phyloP scores from a whole-genome alignment of 345 rosid species.

The Salix viminalis region DNA sequence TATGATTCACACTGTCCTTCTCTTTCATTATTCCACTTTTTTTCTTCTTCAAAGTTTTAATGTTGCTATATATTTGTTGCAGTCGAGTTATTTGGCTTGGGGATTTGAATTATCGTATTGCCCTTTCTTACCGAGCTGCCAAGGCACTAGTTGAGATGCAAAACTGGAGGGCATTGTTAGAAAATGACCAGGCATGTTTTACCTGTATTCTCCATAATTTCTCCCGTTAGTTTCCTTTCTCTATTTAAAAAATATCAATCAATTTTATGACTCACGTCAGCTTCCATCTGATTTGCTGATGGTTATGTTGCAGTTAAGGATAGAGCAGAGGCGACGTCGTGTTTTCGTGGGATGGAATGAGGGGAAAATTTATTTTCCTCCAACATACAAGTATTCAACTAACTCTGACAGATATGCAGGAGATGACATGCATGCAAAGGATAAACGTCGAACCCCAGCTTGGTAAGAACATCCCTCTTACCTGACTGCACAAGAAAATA shows the following conservation, averaged over 20 bases:
- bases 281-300: constrained; percentile 20
- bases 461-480: constrained; percentile 50
- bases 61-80: constrained; percentile 13
- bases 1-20: background rate
- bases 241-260: background rate
- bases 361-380: constrained; percentile 95
- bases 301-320: constrained; percentile 57
- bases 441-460: constrained; percentile 97
- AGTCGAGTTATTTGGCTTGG: constrained; percentile 99
- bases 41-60: background rate
- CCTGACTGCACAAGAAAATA: background rate
- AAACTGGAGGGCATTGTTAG: constrained; percentile 94
- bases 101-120: constrained; percentile 93
- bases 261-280: background rate
- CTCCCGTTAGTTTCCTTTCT: background rate
- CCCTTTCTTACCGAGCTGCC: constrained; percentile 87
- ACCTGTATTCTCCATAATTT: background rate
- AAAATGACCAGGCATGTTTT: constrained; percentile 80
- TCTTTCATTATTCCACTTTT: background rate
- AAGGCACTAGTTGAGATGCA: constrained; percentile 99
- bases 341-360: constrained; percentile 91
- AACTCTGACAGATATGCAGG: constrained; percentile 98
- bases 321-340: constrained; percentile 82
- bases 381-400: constrained; percentile 94
- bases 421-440: constrained; percentile 81